Percentiles rank a stretch among this genome's conserved stretches.
Evolutionary conservation across 2,329 filamentous ascomycete genomes (phyloP).

Genomic region (Fusarium drepaniforme): DNA sequence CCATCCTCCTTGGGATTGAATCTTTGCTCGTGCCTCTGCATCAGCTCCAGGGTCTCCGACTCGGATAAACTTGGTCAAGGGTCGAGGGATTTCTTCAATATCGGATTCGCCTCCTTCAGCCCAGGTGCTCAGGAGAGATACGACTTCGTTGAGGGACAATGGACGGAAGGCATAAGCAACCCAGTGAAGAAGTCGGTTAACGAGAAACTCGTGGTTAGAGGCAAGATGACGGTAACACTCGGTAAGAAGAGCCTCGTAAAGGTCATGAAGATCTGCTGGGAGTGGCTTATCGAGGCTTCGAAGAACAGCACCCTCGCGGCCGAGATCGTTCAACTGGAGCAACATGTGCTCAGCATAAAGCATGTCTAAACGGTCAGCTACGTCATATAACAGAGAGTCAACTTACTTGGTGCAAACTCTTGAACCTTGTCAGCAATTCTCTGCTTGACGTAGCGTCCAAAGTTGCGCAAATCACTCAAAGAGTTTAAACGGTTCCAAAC

Average conservation of each 20-base stretch:
- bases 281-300: slow-evolving; percentile 43
- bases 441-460: slow-evolving; percentile 46
- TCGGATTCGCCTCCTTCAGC: slow-evolving; percentile 34
- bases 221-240: slow-evolving; percentile 45
- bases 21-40: slow-evolving; percentile 33
- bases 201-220: slow-evolving; percentile 23
- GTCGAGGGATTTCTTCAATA: slow-evolving; percentile 43
- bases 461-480: slow-evolving; percentile 38
- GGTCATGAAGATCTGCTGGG: slow-evolving; percentile 38
- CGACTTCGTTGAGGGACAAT: slow-evolving; percentile 40
- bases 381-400: accelerated
- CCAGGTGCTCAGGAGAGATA: slow-evolving; percentile 33
- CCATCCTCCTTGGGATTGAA: slow-evolving; percentile 16
- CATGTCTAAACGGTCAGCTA: slow-evolving; percentile 40
- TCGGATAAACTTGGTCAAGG: slow-evolving; percentile 43
- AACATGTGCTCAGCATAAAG: slow-evolving; percentile 53
- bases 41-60: slow-evolving; percentile 43
- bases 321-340: slow-evolving; percentile 45
- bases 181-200: slow-evolving; percentile 44
- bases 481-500: slow-evolving; percentile 44
- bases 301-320: slow-evolving; percentile 49
- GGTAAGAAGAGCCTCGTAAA: slow-evolving; percentile 42
- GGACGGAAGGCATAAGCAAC: slow-evolving; percentile 42
- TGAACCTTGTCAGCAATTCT: slow-evolving; percentile 46
- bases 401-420: slow-evolving; percentile 48